Evolutionary conservation across 2,329 filamentous ascomycete species (phyloP), one percentile per base, ranked within the genome.

Genomic region (Alternaria sp.): DNA sequence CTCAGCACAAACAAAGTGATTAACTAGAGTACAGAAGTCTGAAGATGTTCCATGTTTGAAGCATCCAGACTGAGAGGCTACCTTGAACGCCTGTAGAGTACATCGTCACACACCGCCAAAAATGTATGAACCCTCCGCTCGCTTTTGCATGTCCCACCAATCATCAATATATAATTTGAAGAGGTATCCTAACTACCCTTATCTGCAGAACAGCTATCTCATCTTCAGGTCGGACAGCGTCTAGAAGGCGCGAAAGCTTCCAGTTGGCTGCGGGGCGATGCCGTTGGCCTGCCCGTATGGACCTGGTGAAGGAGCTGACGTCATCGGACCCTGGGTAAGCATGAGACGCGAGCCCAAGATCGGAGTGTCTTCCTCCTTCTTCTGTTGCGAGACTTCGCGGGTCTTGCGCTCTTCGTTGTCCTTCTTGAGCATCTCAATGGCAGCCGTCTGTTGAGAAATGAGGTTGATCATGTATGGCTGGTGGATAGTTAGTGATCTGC

Each of bases 401-500:
- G 83, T 81, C 80, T 97, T 97, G 74, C 94, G 91, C 77, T 94
- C 92, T 81, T 99, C 96, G 76, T 98, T 99, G 81, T 99, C 96
- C 64, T 92, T 92, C 86, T 96, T 97, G 63, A 99, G 87, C 61
- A 85, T 79, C 60, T 93, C 88, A 69, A 99, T 90, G 58, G 96
- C 90, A 69, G 91, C 89, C 40, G 92, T 93, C 82, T 98, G 94
- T 81, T 97, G 93, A 70, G 90, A 89, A 66, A 99, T 85, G 84
- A 96, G 91, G 84, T 98, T 99, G 87, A 99, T 98, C 93, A 99
- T 96, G 85, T 97, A 99, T 18, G 95, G 95, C 79, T 81, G 54
- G 5, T 20, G 7, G 28, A 32, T 22, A 25, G 53, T 73, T 28
- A 62, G 59, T 22, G 5, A 12, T 41, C 14, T 54, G 8, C 30